Evolutionary conservation across 164 flowering plant species (phyloP), one percentile per base, ranked within the genome.

Genomic region (Umbilicus rupestris): DNA sequence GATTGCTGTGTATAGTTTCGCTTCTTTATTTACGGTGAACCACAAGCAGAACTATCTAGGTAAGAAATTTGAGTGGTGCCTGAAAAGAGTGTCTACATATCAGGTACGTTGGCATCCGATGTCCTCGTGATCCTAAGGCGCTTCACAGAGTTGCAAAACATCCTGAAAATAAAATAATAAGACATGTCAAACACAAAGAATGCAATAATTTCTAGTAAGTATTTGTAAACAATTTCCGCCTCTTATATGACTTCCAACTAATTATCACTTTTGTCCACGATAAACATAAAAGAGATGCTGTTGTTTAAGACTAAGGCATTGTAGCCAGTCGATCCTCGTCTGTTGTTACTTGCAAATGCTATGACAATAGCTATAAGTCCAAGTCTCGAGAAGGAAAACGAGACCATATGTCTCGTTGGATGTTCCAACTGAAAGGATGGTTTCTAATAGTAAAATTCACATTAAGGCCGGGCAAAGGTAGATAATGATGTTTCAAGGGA

Each of bases 41-140:
- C 22, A 59, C 42, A 22, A 26, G 1, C 42, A 4, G 22, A 62
- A 33, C 60, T 30, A 11, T 49, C 20, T 22, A 39, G 22, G 14
- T 30, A 41, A 20, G 49, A 30, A 12, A 6, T 39, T 31, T 16
- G 44, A 74, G 39, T 39, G 31, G 19, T 16, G 55, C 15, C 42
- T 57, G 39, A 35, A 64, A 22, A 47, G 47, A 22, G n/a, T 17
- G 19, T 69, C 47, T 63, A 24, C 66, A n/a, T 79, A 78, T 81
- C 83, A 46, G 79, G 78, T 65, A 80, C 85, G 69, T 79, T 81
- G 30, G 85, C 82, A 30, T 83, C 84, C 49, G 82, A 64, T 52
- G 75, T 77, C 76, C 76, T 83, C 87, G 82, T 86, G 67, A 86
- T 83, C 65, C 82, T 72, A 14, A 86, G 86, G 73, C 86, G 77